A percentile compares a stretch with the other conserved stretches of the same genome.
phyloP scores from a whole-genome alignment of 192 early-diverging fungal species.

The Mortierella hygrophila region DNA sequence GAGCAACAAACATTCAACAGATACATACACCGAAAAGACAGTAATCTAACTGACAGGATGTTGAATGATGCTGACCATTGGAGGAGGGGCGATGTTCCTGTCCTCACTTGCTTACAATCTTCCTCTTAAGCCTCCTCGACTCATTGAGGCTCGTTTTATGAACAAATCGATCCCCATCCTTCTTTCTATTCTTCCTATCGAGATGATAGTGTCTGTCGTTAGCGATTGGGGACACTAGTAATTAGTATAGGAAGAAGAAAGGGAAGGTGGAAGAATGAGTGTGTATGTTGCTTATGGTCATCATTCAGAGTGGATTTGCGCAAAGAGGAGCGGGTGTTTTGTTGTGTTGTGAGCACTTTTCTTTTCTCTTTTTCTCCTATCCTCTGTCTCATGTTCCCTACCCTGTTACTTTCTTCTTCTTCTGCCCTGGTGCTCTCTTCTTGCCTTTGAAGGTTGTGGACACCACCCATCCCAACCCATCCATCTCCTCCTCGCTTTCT shows the following conservation, averaged over 20 bases:
- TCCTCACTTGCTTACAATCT: too few species aligned
- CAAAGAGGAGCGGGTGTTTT: background rate
- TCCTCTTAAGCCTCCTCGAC: background rate
- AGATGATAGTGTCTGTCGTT: too few species aligned
- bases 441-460: background rate
- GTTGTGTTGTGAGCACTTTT: slow-evolving; percentile 21
- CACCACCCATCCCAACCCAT: background rate
- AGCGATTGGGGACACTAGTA: background rate
- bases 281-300: background rate
- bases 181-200: background rate
- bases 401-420: too few species aligned
- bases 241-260: background rate
- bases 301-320: background rate
- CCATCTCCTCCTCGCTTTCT: background rate
- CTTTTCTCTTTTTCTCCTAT: background rate
- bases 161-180: slow-evolving; percentile 9
- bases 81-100: too few species aligned
- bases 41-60: background rate
- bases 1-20: background rate
- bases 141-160: background rate
- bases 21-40: background rate
- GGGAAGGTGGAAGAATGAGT: background rate
- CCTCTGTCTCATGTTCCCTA: background rate
- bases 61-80: background rate
- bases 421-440: background rate